Evolutionary conservation across 108 stramenopile genomes (phyloP), one percentile per base, ranked within the genome.

Genomic region (Conticribra guillardii): DNA sequence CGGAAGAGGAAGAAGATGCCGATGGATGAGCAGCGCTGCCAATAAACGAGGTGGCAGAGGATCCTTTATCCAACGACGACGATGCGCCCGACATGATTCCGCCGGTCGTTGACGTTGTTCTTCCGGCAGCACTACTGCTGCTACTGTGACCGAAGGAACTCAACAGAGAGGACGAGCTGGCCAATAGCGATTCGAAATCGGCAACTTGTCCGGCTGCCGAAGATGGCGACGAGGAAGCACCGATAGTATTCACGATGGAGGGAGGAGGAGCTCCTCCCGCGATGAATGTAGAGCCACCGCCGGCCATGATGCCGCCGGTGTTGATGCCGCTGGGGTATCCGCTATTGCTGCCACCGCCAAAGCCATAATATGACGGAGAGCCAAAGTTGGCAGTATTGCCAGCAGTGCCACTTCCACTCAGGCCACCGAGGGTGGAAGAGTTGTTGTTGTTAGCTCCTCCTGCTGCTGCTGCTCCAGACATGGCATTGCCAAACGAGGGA

Each of bases 111-210:
- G n/a, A n/a, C n/a, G n/a, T n/a, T n/a, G n/a, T n/a, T n/a, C n/a
- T n/a, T n/a, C n/a, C n/a, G n/a, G n/a, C n/a, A n/a, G n/a, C n/a
- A n/a, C n/a, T n/a, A n/a, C n/a, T n/a, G n/a, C n/a, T n/a, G n/a
- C n/a, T n/a, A n/a, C n/a, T n/a, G n/a, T n/a, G n/a, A n/a, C n/a
- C n/a, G n/a, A 69, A 48, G 4, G 59, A 61, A 24, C 51, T 53
- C 23, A 75, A 24, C 11, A 75, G 37, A 1, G 74, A 61, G 21
- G 69, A 27, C 15, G 75, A 76, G 19, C 48, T 55, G 34, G 61
- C 61, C 47, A 76, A 50, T 15, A 76, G 69, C 34, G 75, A 71
- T 31, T 57, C 70, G 33, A 76, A 76, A 50, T 76, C 75, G 14
- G 45, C 31, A 26, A 16, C 41, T 26, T 18, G 60, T 17, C n/a